Evolutionary conservation across 108 stramenopile genomes (phyloP).

Genomic region (Nitzschia inconspicua): DNA sequence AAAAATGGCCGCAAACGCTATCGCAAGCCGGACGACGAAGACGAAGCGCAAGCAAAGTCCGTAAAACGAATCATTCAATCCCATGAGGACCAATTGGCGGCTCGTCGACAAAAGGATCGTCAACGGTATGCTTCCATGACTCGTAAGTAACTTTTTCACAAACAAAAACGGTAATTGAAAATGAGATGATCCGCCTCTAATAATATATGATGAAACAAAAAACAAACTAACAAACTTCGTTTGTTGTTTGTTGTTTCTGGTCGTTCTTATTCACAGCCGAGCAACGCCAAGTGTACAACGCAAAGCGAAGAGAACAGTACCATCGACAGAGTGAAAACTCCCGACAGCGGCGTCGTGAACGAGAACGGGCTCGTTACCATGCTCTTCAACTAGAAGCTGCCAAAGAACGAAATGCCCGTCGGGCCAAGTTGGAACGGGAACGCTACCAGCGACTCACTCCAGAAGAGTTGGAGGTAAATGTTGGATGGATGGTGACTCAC

Average conservation of each 20-base stretch:
- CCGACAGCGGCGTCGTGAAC: slow-evolving; percentile 65
- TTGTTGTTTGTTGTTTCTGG: too few species aligned
- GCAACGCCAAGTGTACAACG: slow-evolving; percentile 76
- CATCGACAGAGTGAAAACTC: slow-evolving; percentile 70
- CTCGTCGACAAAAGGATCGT: slow-evolving; percentile 80
- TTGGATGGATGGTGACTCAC: too few species aligned
- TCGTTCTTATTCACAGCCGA: too few species aligned
- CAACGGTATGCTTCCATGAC: slow-evolving; percentile 80
- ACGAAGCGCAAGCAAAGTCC: slow-evolving; percentile 21
- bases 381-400: slow-evolving; percentile 46
- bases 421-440: slow-evolving; percentile 79
- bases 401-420: slow-evolving; percentile 65
- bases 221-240: too few species aligned
- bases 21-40: slow-evolving; percentile 42
- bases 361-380: slow-evolving; percentile 77
- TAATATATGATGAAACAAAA: too few species aligned
- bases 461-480: slow-evolving; percentile 64
- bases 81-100: slow-evolving; percentile 63
- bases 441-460: slow-evolving; percentile 71
- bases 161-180: too few species aligned
- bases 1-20: slow-evolving; percentile 46
- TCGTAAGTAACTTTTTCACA: too few species aligned
- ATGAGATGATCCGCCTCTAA: too few species aligned
- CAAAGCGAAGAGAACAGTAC: slow-evolving; percentile 80
- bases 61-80: slow-evolving; percentile 30